These are phyloP conservation scores for Neurospora sp. DNA, from an alignment of 495 filamentous ascomycete species.

Conservation along the genomic window DNA sequence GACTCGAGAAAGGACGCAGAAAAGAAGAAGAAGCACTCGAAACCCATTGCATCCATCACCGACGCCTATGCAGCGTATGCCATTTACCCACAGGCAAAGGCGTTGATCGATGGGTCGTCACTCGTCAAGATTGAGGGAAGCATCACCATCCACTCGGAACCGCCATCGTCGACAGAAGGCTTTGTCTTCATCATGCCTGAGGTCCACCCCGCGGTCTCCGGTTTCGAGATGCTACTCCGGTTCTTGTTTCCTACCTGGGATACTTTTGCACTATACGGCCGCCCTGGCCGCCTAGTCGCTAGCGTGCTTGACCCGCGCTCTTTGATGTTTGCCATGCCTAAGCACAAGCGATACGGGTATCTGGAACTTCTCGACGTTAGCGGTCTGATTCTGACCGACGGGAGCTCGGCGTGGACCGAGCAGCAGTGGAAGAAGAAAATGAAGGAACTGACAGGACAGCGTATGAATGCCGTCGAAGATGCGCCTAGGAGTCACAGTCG, in stretches of 20 bases:
- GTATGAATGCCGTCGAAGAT: slow-evolving; percentile 52
- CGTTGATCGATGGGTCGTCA: slow-evolving; percentile 87
- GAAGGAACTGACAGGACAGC: slow-evolving; percentile 80
- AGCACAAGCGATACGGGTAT: slow-evolving; percentile 80
- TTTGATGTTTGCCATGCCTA: slow-evolving; percentile 97
- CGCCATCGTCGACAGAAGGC: slow-evolving; percentile 68
- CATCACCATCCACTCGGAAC: slow-evolving; percentile 72
- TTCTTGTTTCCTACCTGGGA: slow-evolving; percentile 94
- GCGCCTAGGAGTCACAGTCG: slow-evolving; percentile 44
- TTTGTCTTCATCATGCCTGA: slow-evolving; percentile 99
- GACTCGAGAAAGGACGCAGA: slow-evolving; percentile 59
- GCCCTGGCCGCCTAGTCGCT: slow-evolving; percentile 76
- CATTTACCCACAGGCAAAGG: slow-evolving; percentile 89
- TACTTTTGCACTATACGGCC: slow-evolving; percentile 84
- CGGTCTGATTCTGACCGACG: slow-evolving; percentile 63
- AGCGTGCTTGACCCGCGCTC: slow-evolving; percentile 78
- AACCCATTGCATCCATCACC: slow-evolving; percentile 81
- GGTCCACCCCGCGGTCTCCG: slow-evolving; percentile 76
- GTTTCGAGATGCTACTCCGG: slow-evolving; percentile 94
- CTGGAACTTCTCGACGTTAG: slow-evolving; percentile 80
- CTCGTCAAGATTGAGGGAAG: slow-evolving; percentile 89
- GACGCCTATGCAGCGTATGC: slow-evolving; percentile 90
- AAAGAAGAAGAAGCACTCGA: slow-evolving; percentile 76
- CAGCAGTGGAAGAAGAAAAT: slow-evolving; percentile 81
- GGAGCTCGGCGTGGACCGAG: slow-evolving; percentile 73